Evolutionary conservation across 331 rosid genomes (phyloP), one percentile per base, ranked within the genome.

Genomic region (Malus hybrid): DNA sequence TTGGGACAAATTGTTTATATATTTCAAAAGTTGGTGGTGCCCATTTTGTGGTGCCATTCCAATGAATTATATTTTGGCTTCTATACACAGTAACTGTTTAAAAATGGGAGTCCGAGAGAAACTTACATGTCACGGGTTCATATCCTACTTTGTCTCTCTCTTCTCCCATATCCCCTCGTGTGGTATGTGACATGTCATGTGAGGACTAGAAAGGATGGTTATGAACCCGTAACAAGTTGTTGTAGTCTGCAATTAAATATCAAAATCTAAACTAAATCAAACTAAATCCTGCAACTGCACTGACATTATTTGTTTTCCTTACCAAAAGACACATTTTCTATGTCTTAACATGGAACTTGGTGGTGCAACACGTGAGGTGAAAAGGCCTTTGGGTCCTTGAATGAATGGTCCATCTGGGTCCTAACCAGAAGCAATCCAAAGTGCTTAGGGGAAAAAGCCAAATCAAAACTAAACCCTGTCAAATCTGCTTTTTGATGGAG

Each of bases 401-500:
- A 62, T 53, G 24, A 16, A 80, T 71, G 73, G 86, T 77, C 88
- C 84, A 79, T 81, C 34, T 68, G 61, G 76, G 87, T 77, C 79
- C 53, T 72, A 71, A 22, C 63, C 60, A 8, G 22, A 22, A 72
- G 55, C 36, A 15, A 50, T 71, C 67, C 67, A 14, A 72, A 5
- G 10, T 22, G 56, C 57, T 6, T 36, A 33, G 24, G 24, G 32
- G 56, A 71, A 52, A 46, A 60, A 20, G 29, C 55, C 50, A 13
- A 26, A 61, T 36, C 70, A 62, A 18, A 42, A 42, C 48, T 42
- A 42, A 42, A 42, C 48, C 14, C 48, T 42, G 48, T 42, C 48
- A 42, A 42, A 61, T 61, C 39, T 16, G 15, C 34, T 16, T 39
- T 73, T 10, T 22, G 44, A 44, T 61, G 58, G 42, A 18, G 77